A percentile compares a stretch with the other conserved stretches of the same genome.
Evolutionary conservation across 164 flowering plant genomes (phyloP).

Genomic region (Magnolia officinalis): DNA sequence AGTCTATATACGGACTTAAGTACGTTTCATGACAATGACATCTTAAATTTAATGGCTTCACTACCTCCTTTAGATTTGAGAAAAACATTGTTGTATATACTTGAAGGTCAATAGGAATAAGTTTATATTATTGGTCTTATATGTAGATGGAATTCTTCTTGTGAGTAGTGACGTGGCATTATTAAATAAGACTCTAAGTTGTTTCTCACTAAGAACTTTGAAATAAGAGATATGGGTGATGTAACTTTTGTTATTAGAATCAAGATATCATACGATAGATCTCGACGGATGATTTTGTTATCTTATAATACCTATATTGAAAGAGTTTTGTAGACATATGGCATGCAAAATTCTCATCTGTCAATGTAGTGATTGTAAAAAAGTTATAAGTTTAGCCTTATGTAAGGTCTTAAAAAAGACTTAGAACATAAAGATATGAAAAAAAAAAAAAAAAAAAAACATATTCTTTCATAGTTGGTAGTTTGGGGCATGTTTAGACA

Average conservation of each 20-base stretch:
- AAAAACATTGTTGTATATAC: conserved; percentile 1
- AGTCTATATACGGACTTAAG: background rate
- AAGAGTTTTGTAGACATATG: no score
- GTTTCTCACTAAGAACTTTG: background rate
- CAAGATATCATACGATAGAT: background rate
- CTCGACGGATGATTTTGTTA: background rate
- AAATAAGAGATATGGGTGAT: background rate
- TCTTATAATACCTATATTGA: no score
- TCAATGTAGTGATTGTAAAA: no score
- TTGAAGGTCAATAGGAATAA: background rate
- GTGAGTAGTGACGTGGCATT: background rate
- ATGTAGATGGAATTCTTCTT: background rate
- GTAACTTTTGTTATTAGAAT: background rate
- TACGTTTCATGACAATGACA: background rate
- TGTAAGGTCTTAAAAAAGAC: no score
- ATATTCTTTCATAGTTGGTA: no score
- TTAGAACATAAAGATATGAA: no score
- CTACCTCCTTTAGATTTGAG: background rate
- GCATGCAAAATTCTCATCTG: no score
- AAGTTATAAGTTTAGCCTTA: no score
- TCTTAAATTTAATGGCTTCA: background rate
- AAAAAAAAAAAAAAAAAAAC: background rate
- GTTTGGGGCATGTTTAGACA: no score
- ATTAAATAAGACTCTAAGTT: background rate
- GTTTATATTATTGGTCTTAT: background rate